Evolutionary conservation across 805 yeast species (phyloP), one percentile per base, ranked within the genome.

Genomic region (Saccharomycopsis fodiens): DNA sequence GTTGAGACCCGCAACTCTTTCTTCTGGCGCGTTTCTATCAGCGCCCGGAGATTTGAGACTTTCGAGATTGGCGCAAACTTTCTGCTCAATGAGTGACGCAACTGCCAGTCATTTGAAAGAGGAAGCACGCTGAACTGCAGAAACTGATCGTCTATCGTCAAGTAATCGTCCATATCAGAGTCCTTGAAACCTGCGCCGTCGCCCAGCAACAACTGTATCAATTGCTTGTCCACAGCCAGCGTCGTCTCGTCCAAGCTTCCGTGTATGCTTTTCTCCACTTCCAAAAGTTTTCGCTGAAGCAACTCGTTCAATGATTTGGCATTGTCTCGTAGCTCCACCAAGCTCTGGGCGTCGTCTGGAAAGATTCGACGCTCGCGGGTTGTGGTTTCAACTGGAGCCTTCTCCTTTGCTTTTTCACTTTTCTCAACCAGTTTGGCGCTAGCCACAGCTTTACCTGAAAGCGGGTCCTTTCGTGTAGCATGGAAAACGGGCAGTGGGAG

Each of bases 121-220:
- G 51, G 51, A 6, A 47, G 31, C 19, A 47, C 47, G 17, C 47
- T 39, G 16, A 40, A 47, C 21, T 23, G 19, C 23, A 32, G 22
- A n/a, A 35, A 25, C 8, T 45, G 41, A 31, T 43, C 46, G 16
- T 41, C 19, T 5, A 29, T n/a, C 8, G 34, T 15, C 2, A 23
- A 19, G 3, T 19, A 17, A 35, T 39, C 21, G 20, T 43, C 32
- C 10, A 35, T 19, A 35, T 29, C 20, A n/a, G 31, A 36, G 1
- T 20, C 30, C 20, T 17, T 17, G 17, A 32, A 17, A 7, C 15
- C 36, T 6, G 20, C 8, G 21, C 38, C 38, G 42, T 22, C 32
- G 7, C 30, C 20, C 13, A 44, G 38, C 10, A 44, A n/a, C 8
- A 37, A 19, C 16, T 32, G 15, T 12, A 37, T 12, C 32, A 44